Evolutionary conservation across 345 rosid genomes (phyloP).

Genomic region (Citrus trifoliata): DNA sequence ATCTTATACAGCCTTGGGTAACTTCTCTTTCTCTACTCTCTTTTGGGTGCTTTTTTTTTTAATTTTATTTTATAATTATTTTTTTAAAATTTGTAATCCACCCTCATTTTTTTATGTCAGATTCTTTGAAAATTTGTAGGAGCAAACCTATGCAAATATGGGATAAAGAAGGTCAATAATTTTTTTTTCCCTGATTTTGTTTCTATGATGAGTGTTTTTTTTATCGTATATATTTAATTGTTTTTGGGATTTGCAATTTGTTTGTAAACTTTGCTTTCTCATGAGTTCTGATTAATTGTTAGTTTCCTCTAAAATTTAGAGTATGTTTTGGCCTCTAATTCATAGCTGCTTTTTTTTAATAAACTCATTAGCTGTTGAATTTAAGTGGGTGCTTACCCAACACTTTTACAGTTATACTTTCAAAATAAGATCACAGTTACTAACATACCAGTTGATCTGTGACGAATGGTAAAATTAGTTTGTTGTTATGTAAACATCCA

Average conservation of each 20-base stretch:
- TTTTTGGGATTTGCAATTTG: not conserved
- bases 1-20: slow-evolving; percentile 82
- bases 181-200: not conserved
- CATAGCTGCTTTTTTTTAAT: too few species aligned
- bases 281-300: not conserved
- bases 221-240: not conserved
- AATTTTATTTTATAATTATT: too few species aligned
- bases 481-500: not conserved
- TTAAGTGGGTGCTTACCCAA: not conserved
- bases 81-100: not conserved
- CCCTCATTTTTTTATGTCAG: not conserved
- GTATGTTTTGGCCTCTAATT: not conserved
- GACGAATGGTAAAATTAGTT: not conserved
- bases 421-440: not conserved
- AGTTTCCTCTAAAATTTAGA: not conserved
- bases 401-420: not conserved
- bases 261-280: not conserved
- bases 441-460: not conserved
- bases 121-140: slow-evolving; percentile 27
- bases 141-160: slow-evolving; percentile 83
- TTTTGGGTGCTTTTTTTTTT: not conserved
- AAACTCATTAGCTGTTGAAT: not conserved
- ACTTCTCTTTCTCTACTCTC: not conserved
- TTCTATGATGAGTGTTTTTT: too few species aligned
- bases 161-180: slow-evolving; percentile 70